Conservation (phyloP, 2,329 filamentous ascomycete genomes). For the Neofusicoccum ribis region DNA sequence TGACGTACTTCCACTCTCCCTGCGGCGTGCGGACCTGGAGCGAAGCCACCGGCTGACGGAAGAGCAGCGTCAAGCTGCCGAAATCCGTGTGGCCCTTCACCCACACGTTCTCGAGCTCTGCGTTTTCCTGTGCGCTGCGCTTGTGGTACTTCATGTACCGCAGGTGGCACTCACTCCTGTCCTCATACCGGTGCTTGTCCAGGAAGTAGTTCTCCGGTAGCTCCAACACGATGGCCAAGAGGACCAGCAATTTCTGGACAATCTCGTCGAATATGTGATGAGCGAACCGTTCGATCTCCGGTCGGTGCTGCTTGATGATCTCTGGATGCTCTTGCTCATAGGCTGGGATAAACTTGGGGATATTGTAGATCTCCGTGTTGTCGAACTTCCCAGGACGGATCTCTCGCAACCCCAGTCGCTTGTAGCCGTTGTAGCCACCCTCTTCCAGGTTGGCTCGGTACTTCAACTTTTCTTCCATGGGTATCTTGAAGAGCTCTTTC, state of each 20-base stretch:
- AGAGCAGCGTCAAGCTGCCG: conserved; percentile 27
- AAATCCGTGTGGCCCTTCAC: conserved; percentile 36
- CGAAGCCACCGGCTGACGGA: conserved; percentile 29
- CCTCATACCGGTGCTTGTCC: conserved; percentile 1
- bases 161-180: conserved; percentile 2
- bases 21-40: conserved; percentile 30
- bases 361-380: conserved; percentile 61
- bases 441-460: conserved; percentile 43
- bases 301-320: conserved; percentile 38
- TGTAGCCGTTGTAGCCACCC: conserved; percentile 27
- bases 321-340: conserved; percentile 36
- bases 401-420: conserved; percentile 43
- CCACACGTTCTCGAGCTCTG: conserved; percentile 31
- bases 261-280: not conserved
- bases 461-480: conserved; percentile 60
- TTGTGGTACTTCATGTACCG: conserved; percentile 1
- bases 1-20: conserved; percentile 29
- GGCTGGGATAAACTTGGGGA: conserved; percentile 52
- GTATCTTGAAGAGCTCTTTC: conserved; percentile 58
- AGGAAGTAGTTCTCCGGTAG: conserved; percentile 6
- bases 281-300: conserved; percentile 57
- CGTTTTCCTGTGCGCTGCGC: conserved; percentile 21
- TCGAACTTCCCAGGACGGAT: conserved; percentile 42
- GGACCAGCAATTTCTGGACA: not conserved
- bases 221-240: conserved; percentile 1